Base-by-base conservation (phyloP, 305 asterid species). In the Solanum hybrid region DNA sequence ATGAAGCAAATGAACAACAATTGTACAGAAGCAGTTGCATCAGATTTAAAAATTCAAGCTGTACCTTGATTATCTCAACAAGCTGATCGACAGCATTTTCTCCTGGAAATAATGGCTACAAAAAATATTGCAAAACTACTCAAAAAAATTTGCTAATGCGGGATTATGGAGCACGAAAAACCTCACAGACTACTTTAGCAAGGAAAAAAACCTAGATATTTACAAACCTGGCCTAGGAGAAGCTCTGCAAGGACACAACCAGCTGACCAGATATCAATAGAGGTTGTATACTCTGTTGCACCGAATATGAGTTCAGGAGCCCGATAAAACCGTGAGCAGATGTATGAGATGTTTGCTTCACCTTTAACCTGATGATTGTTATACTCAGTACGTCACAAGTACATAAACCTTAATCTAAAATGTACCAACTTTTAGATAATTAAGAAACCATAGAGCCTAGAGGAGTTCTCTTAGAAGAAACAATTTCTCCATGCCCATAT, bases 231-330 rank as follows among this genome's bases (percentile, higher is more conserved):
- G 89, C 99, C 99, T 31, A 96, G 90, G 90, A 96, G 99, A 90
- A 97, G 99, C 94, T 97, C 99, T 88, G 98, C 99, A 87, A 97
- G 98, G 88, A 97, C 97, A 91, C 99, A 97, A 46, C 99, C 99
- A 73, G 98, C 98, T 12, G 99, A 97, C 99, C 99, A 97, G 86
- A 97, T 97, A 94, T 97, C 99, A 91, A 97, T 97, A 40, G 99
- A 96, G 34, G 96, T 92, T 5, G 97, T 94, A 92, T 97, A 97
- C 73, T 97, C 99, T 5, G 99, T 96, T 12, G 99, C 99, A 46
- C 99, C 99, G 86, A 97, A 97, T 88, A 97, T 97, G 79, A 97
- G 99, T 89, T 97, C 99, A 22, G 99, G 99, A 82, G 99, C 99
- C 84, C 99, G 98, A 93, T 97, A 96, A 92, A 90, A 96, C 32